Conservation (phyloP, 116 monocot species). For the Posidonia oceanica region DNA sequence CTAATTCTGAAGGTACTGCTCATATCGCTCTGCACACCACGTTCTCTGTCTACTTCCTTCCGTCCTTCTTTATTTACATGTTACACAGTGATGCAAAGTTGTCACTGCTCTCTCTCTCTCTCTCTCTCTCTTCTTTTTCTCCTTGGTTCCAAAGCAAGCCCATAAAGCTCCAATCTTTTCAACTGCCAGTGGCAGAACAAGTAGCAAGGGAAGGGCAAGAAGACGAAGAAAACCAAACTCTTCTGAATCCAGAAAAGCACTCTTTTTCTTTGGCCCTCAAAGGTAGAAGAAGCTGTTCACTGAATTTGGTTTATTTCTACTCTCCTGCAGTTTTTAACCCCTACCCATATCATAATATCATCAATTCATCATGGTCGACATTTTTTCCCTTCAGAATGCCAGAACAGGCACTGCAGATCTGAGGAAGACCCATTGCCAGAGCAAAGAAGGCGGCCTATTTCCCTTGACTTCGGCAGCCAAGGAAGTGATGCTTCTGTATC, state of each 20-base stretch:
- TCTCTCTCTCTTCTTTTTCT: not conserved
- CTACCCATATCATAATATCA: not conserved
- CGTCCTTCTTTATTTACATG: not conserved
- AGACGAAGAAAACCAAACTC: conserved; percentile 5
- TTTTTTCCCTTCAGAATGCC: conserved; percentile 27
- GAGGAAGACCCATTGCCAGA: conserved; percentile 12
- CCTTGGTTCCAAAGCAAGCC: not conserved
- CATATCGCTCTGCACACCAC: not conserved
- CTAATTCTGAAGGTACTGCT: conserved; percentile 10
- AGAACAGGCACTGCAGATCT: conserved; percentile 34
- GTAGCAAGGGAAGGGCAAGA: not conserved
- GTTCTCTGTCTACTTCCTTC: not conserved
- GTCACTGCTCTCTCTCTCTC: not conserved
- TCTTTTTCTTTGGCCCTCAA: conserved; percentile 40
- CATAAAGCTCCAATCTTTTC: conserved; percentile 1
- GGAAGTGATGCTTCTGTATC: conserved; percentile 17
- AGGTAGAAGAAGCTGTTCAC: conserved; percentile 13
- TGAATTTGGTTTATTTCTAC: too few species aligned
- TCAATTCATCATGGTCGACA: not conserved
- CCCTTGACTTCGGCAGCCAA: conserved; percentile 26
- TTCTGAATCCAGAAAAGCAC: conserved; percentile 17
- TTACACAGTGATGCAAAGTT: not conserved
- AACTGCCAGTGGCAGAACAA: not conserved
- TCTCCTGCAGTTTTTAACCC: not conserved
- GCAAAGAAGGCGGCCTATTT: conserved; percentile 16